Evolutionary conservation across 1,139 yeast species (phyloP).

Genomic region (Saccharomycopsis crataegensis): DNA sequence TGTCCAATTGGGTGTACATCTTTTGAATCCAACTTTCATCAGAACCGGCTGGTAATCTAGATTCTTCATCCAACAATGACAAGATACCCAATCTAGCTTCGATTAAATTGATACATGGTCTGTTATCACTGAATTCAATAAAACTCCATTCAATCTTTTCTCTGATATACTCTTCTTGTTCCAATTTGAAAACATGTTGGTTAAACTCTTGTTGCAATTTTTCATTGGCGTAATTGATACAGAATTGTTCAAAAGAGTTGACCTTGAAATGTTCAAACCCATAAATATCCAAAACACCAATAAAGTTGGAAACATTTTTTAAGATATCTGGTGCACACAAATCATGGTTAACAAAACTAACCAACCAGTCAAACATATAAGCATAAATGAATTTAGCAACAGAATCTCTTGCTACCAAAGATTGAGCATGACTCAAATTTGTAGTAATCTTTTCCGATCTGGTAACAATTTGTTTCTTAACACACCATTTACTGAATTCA

Average conservation of each 20-base stretch:
- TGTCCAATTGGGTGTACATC: conserved; percentile 77
- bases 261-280: conserved; percentile 95
- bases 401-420: conserved; percentile 89
- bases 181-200: conserved; percentile 94
- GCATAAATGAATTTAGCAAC: conserved; percentile 92
- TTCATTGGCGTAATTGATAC: conserved; percentile 96
- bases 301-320: conserved; percentile 58
- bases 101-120: conserved; percentile 91
- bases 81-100: conserved; percentile 86
- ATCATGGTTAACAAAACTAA: conserved; percentile 70
- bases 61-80: conserved; percentile 88
- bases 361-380: conserved; percentile 93
- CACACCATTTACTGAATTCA: conserved; percentile 83
- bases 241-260: conserved; percentile 94
- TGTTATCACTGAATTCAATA: conserved; percentile 93
- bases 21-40: conserved; percentile 92
- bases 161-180: conserved; percentile 87
- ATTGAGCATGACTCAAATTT: conserved; percentile 76
- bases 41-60: conserved; percentile 88
- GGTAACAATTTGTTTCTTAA: conserved; percentile 88
- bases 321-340: conserved; percentile 68
- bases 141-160: conserved; percentile 97
- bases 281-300: conserved; percentile 95
- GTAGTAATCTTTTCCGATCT: conserved; percentile 87
- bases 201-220: conserved; percentile 96